These are phyloP conservation scores for Immersiporthe knoxdaviesiana DNA, from an alignment of 2,329 filamentous ascomycete species.

Conservation along the genomic window DNA sequence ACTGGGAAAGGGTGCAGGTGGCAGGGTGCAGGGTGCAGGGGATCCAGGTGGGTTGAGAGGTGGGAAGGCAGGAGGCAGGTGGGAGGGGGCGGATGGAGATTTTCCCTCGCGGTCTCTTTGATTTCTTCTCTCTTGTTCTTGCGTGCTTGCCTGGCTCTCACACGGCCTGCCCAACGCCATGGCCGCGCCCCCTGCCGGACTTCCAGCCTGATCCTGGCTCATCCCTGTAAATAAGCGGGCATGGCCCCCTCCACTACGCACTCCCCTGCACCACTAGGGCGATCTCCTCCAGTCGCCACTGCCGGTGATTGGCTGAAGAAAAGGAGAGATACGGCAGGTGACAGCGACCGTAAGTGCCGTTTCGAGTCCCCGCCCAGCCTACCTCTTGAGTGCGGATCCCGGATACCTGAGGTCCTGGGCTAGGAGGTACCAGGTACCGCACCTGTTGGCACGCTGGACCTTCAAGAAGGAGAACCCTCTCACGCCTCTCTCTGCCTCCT, in stretches of 20 bases:
- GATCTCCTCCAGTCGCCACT: slow-evolving; percentile 21
- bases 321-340: slow-evolving; percentile 17
- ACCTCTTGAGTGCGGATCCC: background rate
- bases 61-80: too few relatives aligned
- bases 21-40: background rate
- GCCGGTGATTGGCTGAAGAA: slow-evolving; percentile 17
- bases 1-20: slow-evolving; percentile 13
- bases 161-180: slow-evolving; percentile 13
- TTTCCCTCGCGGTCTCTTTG: slow-evolving; percentile 15
- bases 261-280: slow-evolving; percentile 22
- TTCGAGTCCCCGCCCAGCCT: slow-evolving; percentile 24
- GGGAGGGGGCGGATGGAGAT: slow-evolving; percentile 17
- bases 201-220: slow-evolving; percentile 14
- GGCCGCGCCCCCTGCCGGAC: slow-evolving; percentile 10
- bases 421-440: slow-evolving; percentile 1
- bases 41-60: background rate
- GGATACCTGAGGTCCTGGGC: background rate
- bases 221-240: slow-evolving; percentile 21
- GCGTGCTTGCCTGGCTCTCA: slow-evolving; percentile 17
- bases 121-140: background rate
- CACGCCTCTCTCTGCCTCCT: background rate
- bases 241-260: slow-evolving; percentile 20
- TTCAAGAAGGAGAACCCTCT: slow-evolving; percentile 3
- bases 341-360: slow-evolving; percentile 22
- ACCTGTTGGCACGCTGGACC: background rate